Evolutionary conservation across 495 filamentous ascomycete genomes (phyloP).

Genomic region (Xylaria telfairii): DNA sequence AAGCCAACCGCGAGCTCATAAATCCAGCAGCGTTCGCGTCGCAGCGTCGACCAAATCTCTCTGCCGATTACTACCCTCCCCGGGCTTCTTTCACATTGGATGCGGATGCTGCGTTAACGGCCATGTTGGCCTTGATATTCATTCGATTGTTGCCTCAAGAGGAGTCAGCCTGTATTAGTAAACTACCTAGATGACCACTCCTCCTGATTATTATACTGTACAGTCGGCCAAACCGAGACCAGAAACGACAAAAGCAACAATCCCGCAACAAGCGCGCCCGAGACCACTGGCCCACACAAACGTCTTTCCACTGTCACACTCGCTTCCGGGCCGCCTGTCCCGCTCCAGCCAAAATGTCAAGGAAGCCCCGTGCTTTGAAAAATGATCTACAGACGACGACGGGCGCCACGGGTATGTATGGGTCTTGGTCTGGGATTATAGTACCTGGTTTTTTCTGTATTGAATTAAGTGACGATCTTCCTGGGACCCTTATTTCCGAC

Average conservation of each 20-base stretch:
- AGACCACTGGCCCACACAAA: constrained; percentile 21
- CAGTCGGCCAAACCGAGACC: background rate
- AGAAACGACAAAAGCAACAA: constrained; percentile 19
- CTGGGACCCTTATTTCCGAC: background rate
- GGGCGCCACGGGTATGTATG: constrained; percentile 23
- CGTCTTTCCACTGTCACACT: constrained; percentile 23
- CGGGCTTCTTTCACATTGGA: background rate
- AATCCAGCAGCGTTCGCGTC: background rate
- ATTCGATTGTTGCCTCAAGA: constrained; percentile 10
- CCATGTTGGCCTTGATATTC: background rate
- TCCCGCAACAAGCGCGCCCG: constrained; percentile 28
- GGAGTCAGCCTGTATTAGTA: background rate
- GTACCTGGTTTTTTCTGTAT: constrained; percentile 7
- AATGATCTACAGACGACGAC: constrained; percentile 25
- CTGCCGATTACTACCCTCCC: constrained; percentile 9
- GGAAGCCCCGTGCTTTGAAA: constrained; percentile 15
- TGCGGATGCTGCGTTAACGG: background rate
- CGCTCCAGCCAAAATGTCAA: constrained; percentile 4
- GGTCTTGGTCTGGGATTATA: constrained; percentile 14
- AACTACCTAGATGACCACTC: background rate
- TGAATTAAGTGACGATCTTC: constrained; percentile 12
- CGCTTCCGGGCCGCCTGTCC: constrained; percentile 26
- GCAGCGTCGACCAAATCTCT: constrained; percentile 10
- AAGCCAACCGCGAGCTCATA: constrained; percentile 9
- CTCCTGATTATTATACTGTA: background rate